Conservation (phyloP, 371 early-diverging fungal genomes). For the Rhizomucor miehei region DNA sequence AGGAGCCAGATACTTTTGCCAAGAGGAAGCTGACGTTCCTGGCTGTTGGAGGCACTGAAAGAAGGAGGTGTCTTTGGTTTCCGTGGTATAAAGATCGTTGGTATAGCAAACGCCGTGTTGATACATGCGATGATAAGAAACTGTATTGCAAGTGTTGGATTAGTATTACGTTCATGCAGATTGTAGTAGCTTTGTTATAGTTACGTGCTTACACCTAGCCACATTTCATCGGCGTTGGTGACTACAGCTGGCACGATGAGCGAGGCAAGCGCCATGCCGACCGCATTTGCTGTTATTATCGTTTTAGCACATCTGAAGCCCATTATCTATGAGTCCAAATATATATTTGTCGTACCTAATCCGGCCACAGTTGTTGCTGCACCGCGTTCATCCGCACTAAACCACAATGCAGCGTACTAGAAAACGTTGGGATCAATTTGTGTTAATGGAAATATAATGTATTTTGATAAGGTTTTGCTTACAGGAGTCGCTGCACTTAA, state of each 20-base stretch:
- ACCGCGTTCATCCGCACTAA: constrained; percentile 35
- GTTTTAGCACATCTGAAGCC: too few species aligned
- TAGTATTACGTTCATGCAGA: neutral
- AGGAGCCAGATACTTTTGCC: constrained; percentile 42
- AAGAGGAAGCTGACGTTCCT: constrained; percentile 34
- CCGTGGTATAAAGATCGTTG: constrained; percentile 48
- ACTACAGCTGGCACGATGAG: constrained; percentile 38
- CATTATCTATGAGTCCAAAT: neutral
- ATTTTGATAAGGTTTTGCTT: constrained; percentile 9
- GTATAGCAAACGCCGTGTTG: constrained; percentile 43
- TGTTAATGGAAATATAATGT: too few species aligned
- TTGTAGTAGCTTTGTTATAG: neutral
- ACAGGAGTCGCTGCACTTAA: constrained; percentile 45
- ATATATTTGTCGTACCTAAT: constrained; percentile 29
- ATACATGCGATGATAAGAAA: constrained; percentile 38
- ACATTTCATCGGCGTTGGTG: constrained; percentile 13
- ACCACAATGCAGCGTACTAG: constrained; percentile 47
- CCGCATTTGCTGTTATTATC: constrained; percentile 30
- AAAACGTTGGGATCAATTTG: too few species aligned
- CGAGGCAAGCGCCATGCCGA: constrained; percentile 47
- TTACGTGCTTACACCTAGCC: constrained; percentile 23
- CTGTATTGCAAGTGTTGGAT: constrained; percentile 20
- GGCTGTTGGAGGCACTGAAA: constrained; percentile 27
- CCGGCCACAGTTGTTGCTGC: constrained; percentile 40
- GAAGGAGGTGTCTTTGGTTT: constrained; percentile 61